phyloP scores from a whole-genome alignment of 768 basidiomycete genomes.

The Lentinula aciculospora region DNA sequence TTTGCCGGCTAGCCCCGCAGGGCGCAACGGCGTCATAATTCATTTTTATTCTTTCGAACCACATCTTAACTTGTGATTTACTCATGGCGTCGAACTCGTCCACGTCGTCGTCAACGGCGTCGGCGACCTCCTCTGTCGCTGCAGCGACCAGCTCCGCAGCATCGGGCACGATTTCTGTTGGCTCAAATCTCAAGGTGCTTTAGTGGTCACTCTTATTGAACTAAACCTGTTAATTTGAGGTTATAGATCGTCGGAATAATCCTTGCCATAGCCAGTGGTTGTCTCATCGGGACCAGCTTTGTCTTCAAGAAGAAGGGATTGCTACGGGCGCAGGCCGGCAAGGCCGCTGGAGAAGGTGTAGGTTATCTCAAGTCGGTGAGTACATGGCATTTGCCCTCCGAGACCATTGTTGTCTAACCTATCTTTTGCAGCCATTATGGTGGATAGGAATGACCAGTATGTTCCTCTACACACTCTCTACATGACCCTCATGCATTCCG shows the following conservation, averaged over 20 bases:
- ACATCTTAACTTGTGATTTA: no score
- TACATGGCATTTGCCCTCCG: slow-evolving; percentile 10
- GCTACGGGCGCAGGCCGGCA: slow-evolving; percentile 75
- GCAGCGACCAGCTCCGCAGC: slow-evolving; percentile 24
- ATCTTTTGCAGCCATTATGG: slow-evolving; percentile 65
- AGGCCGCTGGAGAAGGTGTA: slow-evolving; percentile 78
- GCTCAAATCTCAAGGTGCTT: slow-evolving; percentile 49
- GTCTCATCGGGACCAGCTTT: slow-evolving; percentile 89
- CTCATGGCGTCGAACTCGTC: background rate
- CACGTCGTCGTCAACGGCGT: slow-evolving; percentile 4
- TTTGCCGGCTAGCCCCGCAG: background rate
- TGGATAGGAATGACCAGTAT: slow-evolving; percentile 89
- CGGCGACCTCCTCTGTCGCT: slow-evolving; percentile 7
- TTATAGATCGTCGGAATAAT: slow-evolving; percentile 68
- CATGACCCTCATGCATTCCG: background rate
- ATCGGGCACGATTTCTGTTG: slow-evolving; percentile 27
- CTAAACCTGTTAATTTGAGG: background rate
- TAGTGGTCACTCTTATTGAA: background rate
- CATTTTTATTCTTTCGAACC: background rate
- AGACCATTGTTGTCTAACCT: slow-evolving; percentile 6
- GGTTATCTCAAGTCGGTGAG: slow-evolving; percentile 92
- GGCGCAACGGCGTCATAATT: background rate
- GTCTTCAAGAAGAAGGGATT: slow-evolving; percentile 98
- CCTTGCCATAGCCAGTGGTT: slow-evolving; percentile 70
- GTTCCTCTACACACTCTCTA: slow-evolving; percentile 19